Percentiles rank a stretch among this genome's conserved stretches.
Evolutionary conservation across 371 early-diverging fungal genomes (phyloP).

Genomic region (Apophysomyces variabilis): DNA sequence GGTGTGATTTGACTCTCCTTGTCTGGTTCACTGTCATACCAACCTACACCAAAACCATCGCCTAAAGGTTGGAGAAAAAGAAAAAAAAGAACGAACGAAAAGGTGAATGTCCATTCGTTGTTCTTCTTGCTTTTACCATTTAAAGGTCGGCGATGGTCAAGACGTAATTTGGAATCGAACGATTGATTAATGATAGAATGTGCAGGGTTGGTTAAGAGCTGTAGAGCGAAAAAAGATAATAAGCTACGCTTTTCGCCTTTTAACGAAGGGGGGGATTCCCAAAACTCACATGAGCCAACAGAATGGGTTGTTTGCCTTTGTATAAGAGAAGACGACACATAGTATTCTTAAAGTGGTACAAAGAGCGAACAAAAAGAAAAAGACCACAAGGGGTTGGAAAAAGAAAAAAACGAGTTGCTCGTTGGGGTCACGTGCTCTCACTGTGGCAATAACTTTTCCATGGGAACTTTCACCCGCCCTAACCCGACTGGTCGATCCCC

Average conservation of each 20-base stretch:
- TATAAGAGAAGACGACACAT: constrained; percentile 82
- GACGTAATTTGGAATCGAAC: constrained; percentile 70
- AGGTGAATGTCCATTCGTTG: background rate
- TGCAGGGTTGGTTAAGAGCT: constrained; percentile 74
- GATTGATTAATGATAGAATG: constrained; percentile 88
- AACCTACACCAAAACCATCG: constrained; percentile 88
- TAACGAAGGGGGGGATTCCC: too few relatives aligned
- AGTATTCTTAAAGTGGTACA: constrained; percentile 5
- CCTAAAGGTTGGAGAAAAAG: constrained; percentile 37
- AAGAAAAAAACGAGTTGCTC: background rate
- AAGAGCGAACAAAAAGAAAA: constrained; percentile 3
- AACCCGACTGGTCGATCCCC: too few relatives aligned
- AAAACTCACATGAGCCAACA: constrained; percentile 67
- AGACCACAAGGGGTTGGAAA: background rate
- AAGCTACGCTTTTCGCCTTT: too few relatives aligned
- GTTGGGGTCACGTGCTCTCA: too few relatives aligned
- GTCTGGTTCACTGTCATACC: constrained; percentile 69
- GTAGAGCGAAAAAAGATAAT: background rate
- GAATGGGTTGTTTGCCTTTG: constrained; percentile 77
- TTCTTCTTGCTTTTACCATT: constrained; percentile 60
- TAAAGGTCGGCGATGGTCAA: constrained; percentile 68
- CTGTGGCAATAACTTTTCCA: too few relatives aligned
- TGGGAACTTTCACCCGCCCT: too few relatives aligned
- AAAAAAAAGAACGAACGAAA: too few relatives aligned
- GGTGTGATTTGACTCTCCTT: constrained; percentile 53